These are phyloP conservation scores for Orychophragmus violaceus DNA, from an alignment of 345 rosid genomes.

Conservation along the genomic window DNA sequence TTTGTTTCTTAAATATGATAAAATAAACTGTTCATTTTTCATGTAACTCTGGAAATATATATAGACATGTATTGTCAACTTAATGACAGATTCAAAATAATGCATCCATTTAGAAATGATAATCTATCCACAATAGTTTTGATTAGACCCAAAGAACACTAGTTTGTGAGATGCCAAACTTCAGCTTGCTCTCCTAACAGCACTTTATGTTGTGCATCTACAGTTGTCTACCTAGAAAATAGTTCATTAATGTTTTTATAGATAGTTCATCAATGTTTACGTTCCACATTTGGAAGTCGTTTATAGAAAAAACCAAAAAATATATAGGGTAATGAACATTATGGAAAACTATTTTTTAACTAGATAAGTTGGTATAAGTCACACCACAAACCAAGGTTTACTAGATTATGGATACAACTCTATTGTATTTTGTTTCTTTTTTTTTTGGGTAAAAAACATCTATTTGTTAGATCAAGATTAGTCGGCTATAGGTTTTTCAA, in stretches of 20 bases:
- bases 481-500: too few species aligned
- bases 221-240: neutral
- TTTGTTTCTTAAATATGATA: conserved; percentile 1
- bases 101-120: neutral
- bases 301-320: neutral
- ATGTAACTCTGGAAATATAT: neutral
- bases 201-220: neutral
- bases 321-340: neutral
- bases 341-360: neutral
- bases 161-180: conserved; percentile 4
- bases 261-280: neutral
- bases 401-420: neutral
- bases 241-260: neutral
- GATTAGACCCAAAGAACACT: conserved; percentile 8
- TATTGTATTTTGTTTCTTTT: too few species aligned
- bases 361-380: neutral
- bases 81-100: conserved; percentile 10
- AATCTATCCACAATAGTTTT: conserved; percentile 18
- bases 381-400: neutral
- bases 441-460: too few species aligned
- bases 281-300: neutral
- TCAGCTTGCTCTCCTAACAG: neutral
- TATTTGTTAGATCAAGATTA: too few species aligned
- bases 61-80: conserved; percentile 18
- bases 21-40: neutral